Base-by-base conservation (phyloP, 2,329 filamentous ascomycete species). In the Bipolaris victoriae region DNA sequence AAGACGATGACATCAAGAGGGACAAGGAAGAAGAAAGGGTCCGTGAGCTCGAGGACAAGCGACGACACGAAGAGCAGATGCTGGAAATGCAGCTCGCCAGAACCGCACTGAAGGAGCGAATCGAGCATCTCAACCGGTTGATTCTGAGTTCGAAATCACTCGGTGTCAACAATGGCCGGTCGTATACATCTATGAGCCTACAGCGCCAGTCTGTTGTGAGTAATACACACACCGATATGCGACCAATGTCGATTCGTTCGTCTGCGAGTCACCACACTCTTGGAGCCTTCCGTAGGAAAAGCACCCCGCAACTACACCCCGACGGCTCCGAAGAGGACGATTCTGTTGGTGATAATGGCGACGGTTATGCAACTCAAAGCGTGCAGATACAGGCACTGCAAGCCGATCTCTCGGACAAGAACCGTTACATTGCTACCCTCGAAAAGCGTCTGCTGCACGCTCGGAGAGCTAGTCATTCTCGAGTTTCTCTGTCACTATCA, bases 81-180 rank as follows among this genome's bases (percentile, higher is more conserved):
- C 83, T 99, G 52, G 95, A 99, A 77, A 98, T 99, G 91, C 95
- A 99, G 75, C 84, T 99, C 45, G 95, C 95, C 31, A 88, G 95
- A 40, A 99, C 95, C 0, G 95, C 95, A 0, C 80, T 99, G 52
- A 99, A 98, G 76, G 95, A 99, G 80, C 89, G 95, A 29, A 99
- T 99, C 68, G 93, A 97, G 74, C 95, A 99, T 76, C 83, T 99
- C 45, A 99, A 98, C 77, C 88, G 94, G 46, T 82, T 99, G 48
- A 98, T 99, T 63, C 80, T 99, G 58, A 96, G 92, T 74, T 98
- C 94, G 15, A 97, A 97, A 74, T 98, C 94, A 5, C 90, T 91
- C 5, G 95, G 95, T 5, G 95, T 99, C 53, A 99, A 99, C 76
- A 73, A 77, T 43, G 76, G 75, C 40, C 73, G 76, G 31, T 76